These are phyloP conservation scores for Ogataea henricii DNA, from an alignment of 805 yeast genomes.

Conservation along the genomic window DNA sequence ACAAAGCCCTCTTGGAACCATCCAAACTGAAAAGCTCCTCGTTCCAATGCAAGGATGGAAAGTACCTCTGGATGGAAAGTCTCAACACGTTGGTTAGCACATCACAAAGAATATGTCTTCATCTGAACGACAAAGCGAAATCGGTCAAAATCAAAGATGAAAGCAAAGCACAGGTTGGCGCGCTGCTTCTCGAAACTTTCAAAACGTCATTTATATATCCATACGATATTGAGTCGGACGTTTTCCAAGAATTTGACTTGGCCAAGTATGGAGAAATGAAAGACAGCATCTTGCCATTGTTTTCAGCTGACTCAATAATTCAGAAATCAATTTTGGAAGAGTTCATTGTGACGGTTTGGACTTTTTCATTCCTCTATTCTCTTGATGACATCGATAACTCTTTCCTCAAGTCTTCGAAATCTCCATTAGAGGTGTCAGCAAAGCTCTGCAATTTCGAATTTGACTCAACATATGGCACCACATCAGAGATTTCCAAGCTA, in stretches of 20 bases:
- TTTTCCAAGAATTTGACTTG: slow-evolving; percentile 47
- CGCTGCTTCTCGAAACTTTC: slow-evolving; percentile 42
- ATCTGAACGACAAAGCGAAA: slow-evolving; percentile 16
- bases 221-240: slow-evolving; percentile 19
- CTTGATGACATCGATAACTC: slow-evolving; percentile 54
- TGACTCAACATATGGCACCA: slow-evolving; percentile 62
- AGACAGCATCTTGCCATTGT: slow-evolving; percentile 41
- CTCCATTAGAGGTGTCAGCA: slow-evolving; percentile 38
- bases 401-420: slow-evolving; percentile 23
- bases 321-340: slow-evolving; percentile 37
- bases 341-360: slow-evolving; percentile 54
- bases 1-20: slow-evolving; percentile 54
- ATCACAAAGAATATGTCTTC: slow-evolving; percentile 34
- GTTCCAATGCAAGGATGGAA: slow-evolving; percentile 23
- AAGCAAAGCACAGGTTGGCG: slow-evolving; percentile 38
- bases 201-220: slow-evolving; percentile 42
- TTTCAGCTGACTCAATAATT: slow-evolving; percentile 34
- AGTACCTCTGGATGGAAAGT: slow-evolving; percentile 58
- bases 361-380: slow-evolving; percentile 59
- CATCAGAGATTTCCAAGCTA: slow-evolving; percentile 47
- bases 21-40: slow-evolving; percentile 46
- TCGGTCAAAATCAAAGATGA: slow-evolving; percentile 17
- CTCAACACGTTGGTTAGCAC: slow-evolving; percentile 42
- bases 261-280: slow-evolving; percentile 46
- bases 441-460: slow-evolving; percentile 44